A percentile compares a stretch with the other conserved stretches of the same genome.
Evolutionary conservation across 2,329 filamentous ascomycete species (phyloP).

Genomic region (Sclerotinia trifoliorum): DNA sequence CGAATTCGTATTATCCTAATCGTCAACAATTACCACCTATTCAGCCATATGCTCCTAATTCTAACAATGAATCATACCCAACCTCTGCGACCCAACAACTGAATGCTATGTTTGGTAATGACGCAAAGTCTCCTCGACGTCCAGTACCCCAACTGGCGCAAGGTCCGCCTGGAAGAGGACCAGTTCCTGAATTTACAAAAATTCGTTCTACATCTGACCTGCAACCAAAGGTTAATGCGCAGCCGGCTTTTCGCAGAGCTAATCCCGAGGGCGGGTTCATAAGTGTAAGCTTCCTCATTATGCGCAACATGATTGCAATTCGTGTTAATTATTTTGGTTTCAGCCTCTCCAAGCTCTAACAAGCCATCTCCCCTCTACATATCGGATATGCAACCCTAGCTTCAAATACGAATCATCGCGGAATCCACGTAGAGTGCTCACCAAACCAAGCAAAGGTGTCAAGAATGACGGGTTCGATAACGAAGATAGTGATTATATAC

Average conservation of each 20-base stretch:
- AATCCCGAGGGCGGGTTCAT: conserved; percentile 98
- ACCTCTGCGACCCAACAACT: conserved; percentile 67
- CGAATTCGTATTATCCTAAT: conserved; percentile 56
- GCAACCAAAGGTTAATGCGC: conserved; percentile 76
- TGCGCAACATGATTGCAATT: conserved; percentile 3
- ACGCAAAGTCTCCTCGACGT: conserved; percentile 58
- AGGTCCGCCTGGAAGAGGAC: conserved; percentile 54
- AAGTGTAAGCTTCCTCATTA: conserved; percentile 62
- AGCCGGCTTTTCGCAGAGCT: conserved; percentile 87
- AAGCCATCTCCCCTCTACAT: conserved; percentile 87
- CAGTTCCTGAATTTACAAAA: conserved; percentile 85
- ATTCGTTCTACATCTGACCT: conserved; percentile 71
- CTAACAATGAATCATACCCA: conserved; percentile 69
- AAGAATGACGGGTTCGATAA: conserved; percentile 99
- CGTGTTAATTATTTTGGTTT: conserved; percentile 33
- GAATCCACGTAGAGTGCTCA: conserved; percentile 91
- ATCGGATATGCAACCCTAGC: conserved; percentile 94
- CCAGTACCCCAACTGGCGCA: conserved; percentile 49
- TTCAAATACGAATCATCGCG: conserved; percentile 99
- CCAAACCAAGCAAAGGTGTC: conserved; percentile 95
- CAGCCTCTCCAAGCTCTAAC: conserved; percentile 95
- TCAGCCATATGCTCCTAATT: conserved; percentile 62
- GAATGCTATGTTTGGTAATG: conserved; percentile 61
- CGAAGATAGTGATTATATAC: conserved; percentile 97
- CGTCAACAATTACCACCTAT: conserved; percentile 72